A percentile compares a stretch with the other conserved stretches of the same genome.
These are phyloP conservation scores for Megacollybia marginata DNA, from an alignment of 768 basidiomycete genomes.

Conservation along the genomic window DNA sequence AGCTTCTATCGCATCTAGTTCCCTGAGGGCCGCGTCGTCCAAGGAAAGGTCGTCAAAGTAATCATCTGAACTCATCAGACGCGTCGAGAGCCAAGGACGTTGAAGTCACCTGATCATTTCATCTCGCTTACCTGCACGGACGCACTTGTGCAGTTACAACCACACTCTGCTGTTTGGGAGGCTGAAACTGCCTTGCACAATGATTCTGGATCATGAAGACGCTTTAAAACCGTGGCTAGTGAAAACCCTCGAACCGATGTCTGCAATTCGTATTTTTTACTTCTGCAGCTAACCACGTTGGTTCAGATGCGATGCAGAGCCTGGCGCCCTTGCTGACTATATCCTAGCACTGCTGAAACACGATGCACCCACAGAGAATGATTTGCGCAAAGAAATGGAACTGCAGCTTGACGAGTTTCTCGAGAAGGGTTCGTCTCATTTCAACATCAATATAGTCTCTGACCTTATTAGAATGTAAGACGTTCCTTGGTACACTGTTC, in stretches of 20 bases:
- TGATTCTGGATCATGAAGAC: conserved; percentile 65
- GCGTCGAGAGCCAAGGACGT: background rate
- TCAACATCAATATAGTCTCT: conserved; percentile 5
- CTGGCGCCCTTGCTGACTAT: conserved; percentile 88
- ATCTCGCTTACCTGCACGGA: background rate
- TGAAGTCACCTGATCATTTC: background rate
- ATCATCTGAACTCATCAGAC: conserved; percentile 66
- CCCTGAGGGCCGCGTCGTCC: conserved; percentile 49
- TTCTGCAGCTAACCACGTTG: background rate
- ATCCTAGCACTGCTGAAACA: conserved; percentile 90
- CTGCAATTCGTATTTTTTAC: conserved; percentile 5
- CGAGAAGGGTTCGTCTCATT: conserved; percentile 61
- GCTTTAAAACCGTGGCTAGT: conserved; percentile 83
- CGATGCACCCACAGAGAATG: conserved; percentile 64
- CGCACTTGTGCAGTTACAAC: background rate
- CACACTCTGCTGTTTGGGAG: background rate
- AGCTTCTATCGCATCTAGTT: conserved; percentile 67
- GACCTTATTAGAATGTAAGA: conserved; percentile 42
- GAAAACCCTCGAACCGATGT: conserved; percentile 89
- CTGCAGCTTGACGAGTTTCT: conserved; percentile 87
- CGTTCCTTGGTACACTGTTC: conserved; percentile 84
- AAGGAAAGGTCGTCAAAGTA: conserved; percentile 37
- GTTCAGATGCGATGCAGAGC: conserved; percentile 91
- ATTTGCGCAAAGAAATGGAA: conserved; percentile 73
- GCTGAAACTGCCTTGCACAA: conserved; percentile 14